Evolutionary conservation across 352 stramenopile genomes (phyloP).

Genomic region (Thraustochytrium sp.): DNA sequence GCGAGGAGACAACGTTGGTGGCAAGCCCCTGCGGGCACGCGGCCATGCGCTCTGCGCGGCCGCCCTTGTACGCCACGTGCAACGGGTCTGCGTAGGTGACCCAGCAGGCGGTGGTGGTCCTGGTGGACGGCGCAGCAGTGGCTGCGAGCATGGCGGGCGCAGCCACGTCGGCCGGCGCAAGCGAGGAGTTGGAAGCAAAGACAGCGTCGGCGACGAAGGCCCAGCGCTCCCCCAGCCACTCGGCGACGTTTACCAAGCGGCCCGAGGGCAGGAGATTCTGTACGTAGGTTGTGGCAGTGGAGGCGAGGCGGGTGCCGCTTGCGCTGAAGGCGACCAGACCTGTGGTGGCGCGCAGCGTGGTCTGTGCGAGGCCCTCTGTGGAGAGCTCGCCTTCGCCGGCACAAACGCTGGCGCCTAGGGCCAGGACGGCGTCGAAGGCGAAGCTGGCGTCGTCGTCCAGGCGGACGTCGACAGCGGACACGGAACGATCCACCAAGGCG

Average conservation of each 20-base stretch:
- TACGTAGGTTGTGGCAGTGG: not conserved
- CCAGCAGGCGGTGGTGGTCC: too few species aligned
- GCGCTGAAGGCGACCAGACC: not conserved
- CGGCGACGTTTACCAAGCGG: not conserved
- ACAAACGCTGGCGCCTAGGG: not conserved
- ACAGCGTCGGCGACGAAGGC: not conserved
- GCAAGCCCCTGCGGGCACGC: too few species aligned
- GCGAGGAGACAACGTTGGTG: too few species aligned
- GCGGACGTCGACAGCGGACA: not conserved
- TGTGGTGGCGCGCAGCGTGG: not conserved
- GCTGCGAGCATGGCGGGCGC: not conserved
- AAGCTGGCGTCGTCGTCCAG: not conserved
- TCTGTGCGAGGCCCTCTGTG: not conserved
- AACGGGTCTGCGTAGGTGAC: too few species aligned
- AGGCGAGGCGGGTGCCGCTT: not conserved
- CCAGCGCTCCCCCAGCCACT: not conserved
- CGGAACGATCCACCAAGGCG: not conserved
- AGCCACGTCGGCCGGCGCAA: not conserved
- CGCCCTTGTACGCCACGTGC: too few species aligned
- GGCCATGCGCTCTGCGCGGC: too few species aligned
- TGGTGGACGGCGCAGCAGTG: too few species aligned
- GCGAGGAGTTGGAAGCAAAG: not conserved
- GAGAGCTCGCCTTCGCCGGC: not conserved
- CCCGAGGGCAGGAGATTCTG: not conserved
- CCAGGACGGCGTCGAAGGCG: not conserved